phyloP scores from a whole-genome alignment of 1,139 yeast genomes.

The Geotrichum siamense region DNA sequence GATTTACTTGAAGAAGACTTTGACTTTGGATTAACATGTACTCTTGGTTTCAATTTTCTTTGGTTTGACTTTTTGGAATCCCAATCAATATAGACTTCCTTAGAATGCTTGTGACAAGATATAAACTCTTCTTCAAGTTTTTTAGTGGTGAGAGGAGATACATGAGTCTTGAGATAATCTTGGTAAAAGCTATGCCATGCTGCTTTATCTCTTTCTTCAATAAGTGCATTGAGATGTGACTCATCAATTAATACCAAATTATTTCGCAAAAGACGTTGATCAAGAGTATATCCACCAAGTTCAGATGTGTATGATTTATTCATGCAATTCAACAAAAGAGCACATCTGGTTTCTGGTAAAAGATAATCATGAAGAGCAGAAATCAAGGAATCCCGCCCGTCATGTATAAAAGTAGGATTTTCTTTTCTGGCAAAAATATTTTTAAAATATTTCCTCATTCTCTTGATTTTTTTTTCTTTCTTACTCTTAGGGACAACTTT shows the following conservation, averaged over 20 bases:
- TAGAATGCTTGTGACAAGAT: no score
- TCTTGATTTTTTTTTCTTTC: no score
- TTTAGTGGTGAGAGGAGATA: background rate
- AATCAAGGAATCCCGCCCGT: constrained; percentile 11
- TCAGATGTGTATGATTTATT: constrained; percentile 3
- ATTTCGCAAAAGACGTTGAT: background rate
- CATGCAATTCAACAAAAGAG: constrained; percentile 3
- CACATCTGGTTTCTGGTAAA: background rate
- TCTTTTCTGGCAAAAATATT: no score
- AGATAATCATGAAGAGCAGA: background rate
- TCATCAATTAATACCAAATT: background rate
- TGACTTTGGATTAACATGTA: no score
- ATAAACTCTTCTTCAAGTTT: background rate
- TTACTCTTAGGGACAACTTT: no score
- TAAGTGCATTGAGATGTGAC: background rate
- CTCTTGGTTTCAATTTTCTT: no score
- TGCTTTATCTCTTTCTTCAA: background rate
- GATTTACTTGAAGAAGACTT: no score
- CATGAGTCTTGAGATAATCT: constrained; percentile 1
- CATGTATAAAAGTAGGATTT: no score
- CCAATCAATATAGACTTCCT: no score
- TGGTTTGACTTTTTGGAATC: background rate
- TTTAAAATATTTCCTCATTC: no score
- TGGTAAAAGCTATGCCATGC: background rate
- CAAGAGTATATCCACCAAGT: constrained; percentile 10